Evolutionary conservation across 2,329 filamentous ascomycete genomes (phyloP).

Genomic region (Fusarium concolor): DNA sequence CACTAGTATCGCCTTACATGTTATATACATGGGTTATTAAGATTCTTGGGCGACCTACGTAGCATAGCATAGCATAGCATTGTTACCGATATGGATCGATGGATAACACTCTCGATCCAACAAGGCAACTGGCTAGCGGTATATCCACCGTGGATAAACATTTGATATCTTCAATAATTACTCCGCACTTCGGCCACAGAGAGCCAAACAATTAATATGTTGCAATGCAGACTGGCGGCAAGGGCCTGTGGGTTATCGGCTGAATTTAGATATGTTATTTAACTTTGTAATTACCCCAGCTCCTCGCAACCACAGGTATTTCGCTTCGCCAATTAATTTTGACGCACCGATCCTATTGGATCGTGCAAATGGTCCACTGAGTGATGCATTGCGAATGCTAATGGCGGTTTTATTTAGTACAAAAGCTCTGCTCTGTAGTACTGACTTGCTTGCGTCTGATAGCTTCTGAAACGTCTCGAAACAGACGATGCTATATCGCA

Average conservation of each 20-base stretch:
- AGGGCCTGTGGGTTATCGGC: not conserved
- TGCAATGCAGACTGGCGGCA: not conserved
- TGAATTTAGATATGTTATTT: not conserved
- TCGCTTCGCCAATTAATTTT: conserved; percentile 1
- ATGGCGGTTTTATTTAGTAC: not conserved
- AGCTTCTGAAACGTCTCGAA: not conserved
- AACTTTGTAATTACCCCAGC: not conserved
- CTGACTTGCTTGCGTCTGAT: not conserved
- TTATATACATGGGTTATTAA: not conserved
- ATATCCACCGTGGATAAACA: not conserved
- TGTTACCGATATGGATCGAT: not conserved
- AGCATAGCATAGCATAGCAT: not conserved
- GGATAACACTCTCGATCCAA: not conserved
- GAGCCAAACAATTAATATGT: not conserved
- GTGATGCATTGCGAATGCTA: not conserved
- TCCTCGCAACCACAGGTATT: not conserved
- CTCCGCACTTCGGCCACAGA: not conserved
- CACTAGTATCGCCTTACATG: not conserved
- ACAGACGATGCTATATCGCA: not conserved
- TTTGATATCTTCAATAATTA: not conserved
- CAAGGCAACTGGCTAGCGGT: not conserved
- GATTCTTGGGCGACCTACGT: not conserved
- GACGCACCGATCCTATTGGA: not conserved
- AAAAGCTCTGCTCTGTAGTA: not conserved
- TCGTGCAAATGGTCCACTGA: not conserved